Evolutionary conservation across 2,329 filamentous ascomycete species (phyloP).

Genomic region (Thelonectria olida): DNA sequence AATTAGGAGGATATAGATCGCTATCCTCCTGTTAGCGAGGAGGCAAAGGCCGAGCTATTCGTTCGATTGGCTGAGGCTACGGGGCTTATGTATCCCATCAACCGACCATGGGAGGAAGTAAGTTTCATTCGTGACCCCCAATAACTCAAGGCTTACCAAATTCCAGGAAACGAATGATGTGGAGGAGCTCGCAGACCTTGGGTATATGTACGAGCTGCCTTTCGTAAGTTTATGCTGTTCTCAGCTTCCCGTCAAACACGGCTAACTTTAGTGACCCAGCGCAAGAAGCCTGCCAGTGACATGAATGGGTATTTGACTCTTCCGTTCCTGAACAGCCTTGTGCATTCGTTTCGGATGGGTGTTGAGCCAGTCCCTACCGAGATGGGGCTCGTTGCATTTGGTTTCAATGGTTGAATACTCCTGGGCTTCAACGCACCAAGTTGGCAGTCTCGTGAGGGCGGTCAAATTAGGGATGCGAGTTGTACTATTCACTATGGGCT

Average conservation of each 20-base stretch:
- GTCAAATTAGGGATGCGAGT: too few relatives aligned
- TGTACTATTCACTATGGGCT: too few relatives aligned
- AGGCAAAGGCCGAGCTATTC: slow-evolving; percentile 5
- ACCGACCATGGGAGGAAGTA: slow-evolving; percentile 6
- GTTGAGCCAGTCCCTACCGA: too few relatives aligned
- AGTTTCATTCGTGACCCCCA: background rate
- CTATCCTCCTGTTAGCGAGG: background rate
- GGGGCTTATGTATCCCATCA: slow-evolving; percentile 13
- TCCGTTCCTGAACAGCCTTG: slow-evolving; percentile 25
- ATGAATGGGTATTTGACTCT: slow-evolving; percentile 24
- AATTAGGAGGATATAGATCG: background rate
- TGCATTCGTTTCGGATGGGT: background rate
- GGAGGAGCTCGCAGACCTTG: background rate
- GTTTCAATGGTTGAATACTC: too few relatives aligned
- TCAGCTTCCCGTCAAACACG: background rate
- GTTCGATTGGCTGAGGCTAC: slow-evolving; percentile 6
- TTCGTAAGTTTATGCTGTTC: slow-evolving; percentile 11
- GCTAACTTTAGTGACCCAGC: slow-evolving; percentile 7
- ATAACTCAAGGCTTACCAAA: background rate
- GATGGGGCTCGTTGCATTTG: too few relatives aligned
- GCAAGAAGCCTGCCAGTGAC: slow-evolving; percentile 27
- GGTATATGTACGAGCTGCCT: slow-evolving; percentile 19
- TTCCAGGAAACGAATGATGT: background rate
- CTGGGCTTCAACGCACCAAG: too few relatives aligned
- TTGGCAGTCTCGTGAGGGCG: too few relatives aligned